Evolutionary conservation across 2,329 filamentous ascomycete genomes (phyloP).

Genomic region (Penicillium sp.): DNA sequence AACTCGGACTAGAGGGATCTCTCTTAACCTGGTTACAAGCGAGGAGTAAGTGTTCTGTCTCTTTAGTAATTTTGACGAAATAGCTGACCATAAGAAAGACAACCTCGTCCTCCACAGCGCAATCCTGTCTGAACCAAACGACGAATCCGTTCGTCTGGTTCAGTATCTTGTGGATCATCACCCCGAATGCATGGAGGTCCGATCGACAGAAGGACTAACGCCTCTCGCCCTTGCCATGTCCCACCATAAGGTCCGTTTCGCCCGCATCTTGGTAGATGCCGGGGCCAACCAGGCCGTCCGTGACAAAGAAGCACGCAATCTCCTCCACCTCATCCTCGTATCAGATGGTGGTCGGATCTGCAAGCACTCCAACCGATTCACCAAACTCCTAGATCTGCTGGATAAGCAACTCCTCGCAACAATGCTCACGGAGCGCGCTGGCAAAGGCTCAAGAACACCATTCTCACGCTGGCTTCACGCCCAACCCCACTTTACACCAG

Average conservation of each 20-base stretch:
- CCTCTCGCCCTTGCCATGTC: conserved; percentile 67
- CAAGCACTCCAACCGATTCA: conserved; percentile 43
- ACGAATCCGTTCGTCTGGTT: conserved; percentile 54
- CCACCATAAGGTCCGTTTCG: conserved; percentile 32
- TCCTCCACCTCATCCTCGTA: conserved; percentile 59
- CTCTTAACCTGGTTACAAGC: conserved; percentile 50
- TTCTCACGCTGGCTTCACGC: conserved; percentile 57
- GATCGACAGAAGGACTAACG: conserved; percentile 47
- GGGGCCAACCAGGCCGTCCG: conserved; percentile 68
- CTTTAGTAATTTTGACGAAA: not conserved
- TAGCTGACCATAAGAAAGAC: conserved; percentile 18
- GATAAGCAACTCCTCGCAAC: conserved; percentile 47
- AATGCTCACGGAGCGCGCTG: conserved; percentile 32
- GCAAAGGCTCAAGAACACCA: conserved; percentile 38
- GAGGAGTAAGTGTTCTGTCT: conserved; percentile 48
- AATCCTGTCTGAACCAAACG: conserved; percentile 46
- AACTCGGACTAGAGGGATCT: conserved; percentile 62
- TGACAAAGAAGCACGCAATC: conserved; percentile 61
- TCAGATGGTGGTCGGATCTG: conserved; percentile 26
- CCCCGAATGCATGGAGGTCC: conserved; percentile 62
- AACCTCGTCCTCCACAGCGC: conserved; percentile 64
- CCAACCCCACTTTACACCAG: not conserved
- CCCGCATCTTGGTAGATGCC: conserved; percentile 61
- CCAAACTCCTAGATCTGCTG: conserved; percentile 61
- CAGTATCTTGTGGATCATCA: conserved; percentile 62